These are phyloP conservation scores for Ramichloridium luteum DNA, from an alignment of 2,329 filamentous ascomycete genomes.

Conservation along the genomic window DNA sequence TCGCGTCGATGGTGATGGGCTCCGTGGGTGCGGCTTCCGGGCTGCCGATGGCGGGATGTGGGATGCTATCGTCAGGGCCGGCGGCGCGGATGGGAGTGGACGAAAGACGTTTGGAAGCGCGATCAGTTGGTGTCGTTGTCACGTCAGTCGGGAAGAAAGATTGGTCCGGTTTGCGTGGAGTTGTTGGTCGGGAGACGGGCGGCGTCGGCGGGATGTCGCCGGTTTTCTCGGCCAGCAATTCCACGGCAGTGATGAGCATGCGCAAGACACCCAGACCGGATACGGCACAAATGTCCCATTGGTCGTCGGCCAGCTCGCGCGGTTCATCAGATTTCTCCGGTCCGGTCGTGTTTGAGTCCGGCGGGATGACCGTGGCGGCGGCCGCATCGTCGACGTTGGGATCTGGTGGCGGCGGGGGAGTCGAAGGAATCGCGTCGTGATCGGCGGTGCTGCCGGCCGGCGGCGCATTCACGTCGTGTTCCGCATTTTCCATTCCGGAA, in stretches of 20 bases:
- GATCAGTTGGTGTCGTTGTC: conserved; percentile 29
- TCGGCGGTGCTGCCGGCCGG: conserved; percentile 16
- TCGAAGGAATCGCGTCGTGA: too few relatives aligned
- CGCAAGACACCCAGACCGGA: conserved; percentile 63
- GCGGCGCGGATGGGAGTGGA: conserved; percentile 36
- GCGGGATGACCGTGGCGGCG: conserved; percentile 10
- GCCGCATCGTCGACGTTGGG: conserved; percentile 15
- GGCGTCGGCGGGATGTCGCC: conserved; percentile 75
- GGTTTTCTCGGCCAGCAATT: conserved; percentile 55
- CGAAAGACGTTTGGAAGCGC: conserved; percentile 34
- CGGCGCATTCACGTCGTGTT: conserved; percentile 1
- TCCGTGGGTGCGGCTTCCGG: conserved; percentile 40
- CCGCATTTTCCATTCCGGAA: neutral
- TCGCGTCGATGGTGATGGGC: conserved; percentile 32
- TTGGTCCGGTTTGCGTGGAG: conserved; percentile 38
- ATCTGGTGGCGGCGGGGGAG: conserved; percentile 10
- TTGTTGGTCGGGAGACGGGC: conserved; percentile 49
- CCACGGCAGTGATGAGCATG: conserved; percentile 51
- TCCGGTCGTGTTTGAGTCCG: conserved; percentile 5
- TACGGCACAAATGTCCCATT: conserved; percentile 61
- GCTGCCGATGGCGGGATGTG: conserved; percentile 21
- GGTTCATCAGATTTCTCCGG: conserved; percentile 18
- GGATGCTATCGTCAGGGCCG: conserved; percentile 5
- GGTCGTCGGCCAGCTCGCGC: conserved; percentile 22
- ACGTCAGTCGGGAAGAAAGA: too few relatives aligned